Base-by-base conservation (phyloP, 768 basidiomycete genomes). In the Thelephora aurantiotincta region DNA sequence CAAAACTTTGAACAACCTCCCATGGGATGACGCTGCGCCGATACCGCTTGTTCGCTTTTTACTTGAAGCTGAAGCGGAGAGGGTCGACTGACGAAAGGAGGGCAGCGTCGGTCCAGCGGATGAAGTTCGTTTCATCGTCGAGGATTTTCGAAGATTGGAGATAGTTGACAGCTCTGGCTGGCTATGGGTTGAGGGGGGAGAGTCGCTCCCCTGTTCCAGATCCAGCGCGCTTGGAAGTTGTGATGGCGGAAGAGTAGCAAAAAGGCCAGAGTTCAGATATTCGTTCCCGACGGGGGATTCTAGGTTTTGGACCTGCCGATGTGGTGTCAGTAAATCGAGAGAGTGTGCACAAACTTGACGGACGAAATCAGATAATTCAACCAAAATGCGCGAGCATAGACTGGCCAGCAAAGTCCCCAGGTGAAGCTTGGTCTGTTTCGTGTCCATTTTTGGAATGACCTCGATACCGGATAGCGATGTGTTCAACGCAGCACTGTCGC, bases 381-480 rank as follows among this genome's bases (percentile, higher is more conserved):
- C 77, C 19, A 99, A 68, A 44, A 97, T 76, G 51, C 83, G 79
- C 33, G 91, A 90, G 54, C 89, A 92, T 16, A 96, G 64, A 58
- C 91, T 90, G 14, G 89, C 90, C 48, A 99, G 64, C 36, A 97
- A 65, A 14, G 90, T 90, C 26, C 88, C 87, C 47, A 98, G 72
- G 60, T 93, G 92, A 26, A 89, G 22, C 14, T 41, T 41, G 38
- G 38, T 63, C 55, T 78, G 83, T 61, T 90, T 87, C 56, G 93
- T 90, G 5, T 84, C 85, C 77, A 91, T 74, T 52, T 73, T 77
- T 2, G 91, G 92, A 44, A 96, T 85, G 22, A 88, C 70, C 16
- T 86, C 75, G 34, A 92, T 60, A 14, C 82, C 82, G 22, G 75
- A 69, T 12, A 77, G 65, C 45, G 65, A 69, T 45, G 77, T 75